phyloP scores from a whole-genome alignment of 1,284 basidiomycete genomes.

The Ganoderma resinaceum region DNA sequence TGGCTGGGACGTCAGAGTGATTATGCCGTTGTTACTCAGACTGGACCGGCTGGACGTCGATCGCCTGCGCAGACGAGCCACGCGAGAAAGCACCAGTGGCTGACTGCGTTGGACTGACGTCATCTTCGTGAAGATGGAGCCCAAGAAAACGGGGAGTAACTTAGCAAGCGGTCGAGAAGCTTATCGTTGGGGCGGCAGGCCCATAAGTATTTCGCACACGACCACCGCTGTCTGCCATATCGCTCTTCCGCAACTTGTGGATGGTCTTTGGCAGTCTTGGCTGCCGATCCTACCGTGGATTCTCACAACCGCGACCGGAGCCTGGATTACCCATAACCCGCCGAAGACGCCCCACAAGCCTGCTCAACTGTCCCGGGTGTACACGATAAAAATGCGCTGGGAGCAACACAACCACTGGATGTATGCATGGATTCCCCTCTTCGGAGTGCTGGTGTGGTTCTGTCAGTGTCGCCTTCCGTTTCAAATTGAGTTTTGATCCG shows the following conservation, averaged over 20 bases:
- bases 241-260: not conserved
- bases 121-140: conserved; percentile 1
- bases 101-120: not conserved
- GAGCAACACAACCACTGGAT: conserved; percentile 56
- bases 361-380: conserved; percentile 2
- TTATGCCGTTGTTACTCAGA: not conserved
- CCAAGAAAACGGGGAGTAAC: not conserved
- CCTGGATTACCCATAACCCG: not conserved
- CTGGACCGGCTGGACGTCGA: not conserved
- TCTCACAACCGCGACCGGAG: not conserved
- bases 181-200: not conserved
- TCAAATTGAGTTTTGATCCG: not conserved
- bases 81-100: not conserved
- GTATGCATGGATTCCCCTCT: conserved; percentile 69
- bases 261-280: not conserved
- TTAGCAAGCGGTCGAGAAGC: not conserved
- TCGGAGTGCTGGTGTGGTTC: conserved; percentile 70
- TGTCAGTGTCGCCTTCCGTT: conserved; percentile 44
- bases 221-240: not conserved
- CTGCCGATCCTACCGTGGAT: not conserved
- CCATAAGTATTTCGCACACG: not conserved
- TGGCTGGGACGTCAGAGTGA: not conserved
- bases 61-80: not conserved
- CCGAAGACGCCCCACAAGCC: not conserved
- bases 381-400: conserved; percentile 20